A percentile compares a stretch with the other conserved stretches of the same genome.
Evolutionary conservation across 169 alveolate genomes (phyloP).

Genomic region (Plasmodium ovale): DNA sequence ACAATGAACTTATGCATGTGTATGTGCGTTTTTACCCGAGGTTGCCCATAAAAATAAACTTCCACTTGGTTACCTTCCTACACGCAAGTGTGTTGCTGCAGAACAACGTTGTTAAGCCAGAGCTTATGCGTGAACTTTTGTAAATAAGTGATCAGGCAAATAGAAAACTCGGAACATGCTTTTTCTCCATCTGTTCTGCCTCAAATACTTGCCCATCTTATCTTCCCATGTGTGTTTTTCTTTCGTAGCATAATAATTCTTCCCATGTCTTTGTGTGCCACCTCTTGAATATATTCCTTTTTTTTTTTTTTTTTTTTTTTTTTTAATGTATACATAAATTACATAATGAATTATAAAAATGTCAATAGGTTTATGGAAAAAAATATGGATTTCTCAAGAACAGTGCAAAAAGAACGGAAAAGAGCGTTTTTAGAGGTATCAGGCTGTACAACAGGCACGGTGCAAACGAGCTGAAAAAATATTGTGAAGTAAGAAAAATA

Average conservation of each 20-base stretch:
- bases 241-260: not conserved
- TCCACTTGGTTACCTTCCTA: not conserved
- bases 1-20: not conserved
- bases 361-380: constrained; percentile 43
- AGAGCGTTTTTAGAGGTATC: constrained; percentile 13
- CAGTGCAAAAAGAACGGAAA: constrained; percentile 22
- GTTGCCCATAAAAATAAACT: not conserved
- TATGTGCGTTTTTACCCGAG: no score
- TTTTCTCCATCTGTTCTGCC: no score
- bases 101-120: not conserved
- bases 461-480: constrained; percentile 41
- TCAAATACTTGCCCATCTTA: no score
- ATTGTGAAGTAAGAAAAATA: constrained; percentile 55
- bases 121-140: not conserved
- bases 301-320: constrained; percentile 11
- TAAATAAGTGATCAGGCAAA: not conserved
- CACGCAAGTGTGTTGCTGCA: not conserved
- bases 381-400: constrained; percentile 63
- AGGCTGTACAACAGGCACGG: constrained; percentile 47
- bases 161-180: no score
- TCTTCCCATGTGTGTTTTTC: no score
- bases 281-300: no score
- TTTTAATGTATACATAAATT: constrained; percentile 5
- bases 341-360: not conserved
- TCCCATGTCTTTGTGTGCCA: not conserved